phyloP scores from a whole-genome alignment of 371 early-diverging fungal species.

The Batkoa obscura region DNA sequence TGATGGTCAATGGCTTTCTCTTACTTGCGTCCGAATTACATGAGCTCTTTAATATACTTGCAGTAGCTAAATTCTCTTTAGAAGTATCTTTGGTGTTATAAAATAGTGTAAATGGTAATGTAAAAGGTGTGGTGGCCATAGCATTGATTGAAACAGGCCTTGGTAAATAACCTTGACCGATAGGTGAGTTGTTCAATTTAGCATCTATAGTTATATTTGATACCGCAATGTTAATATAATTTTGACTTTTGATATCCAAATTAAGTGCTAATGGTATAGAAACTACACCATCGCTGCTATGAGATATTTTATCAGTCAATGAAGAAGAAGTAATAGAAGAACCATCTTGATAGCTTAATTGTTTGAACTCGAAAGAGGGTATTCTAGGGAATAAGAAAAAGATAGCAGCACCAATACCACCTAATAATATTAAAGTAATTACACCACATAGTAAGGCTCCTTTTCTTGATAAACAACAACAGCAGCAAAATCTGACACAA shows the following conservation, averaged over 20 bases:
- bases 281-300: background rate
- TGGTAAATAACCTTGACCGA: background rate
- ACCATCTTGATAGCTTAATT: constrained; percentile 2
- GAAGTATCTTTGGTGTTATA: background rate
- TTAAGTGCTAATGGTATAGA: constrained; percentile 1
- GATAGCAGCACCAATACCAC: background rate
- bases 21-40: constrained; percentile 1
- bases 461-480: background rate
- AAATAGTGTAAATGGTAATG: background rate
- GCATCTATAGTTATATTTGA: background rate
- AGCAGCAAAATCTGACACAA: background rate
- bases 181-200: background rate
- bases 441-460: background rate
- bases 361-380: background rate
- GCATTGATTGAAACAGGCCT: background rate
- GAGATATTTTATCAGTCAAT: background rate
- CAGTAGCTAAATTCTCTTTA: background rate
- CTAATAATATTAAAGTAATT: background rate
- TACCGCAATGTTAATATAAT: constrained; percentile 1
- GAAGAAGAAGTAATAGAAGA: background rate
- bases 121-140: background rate
- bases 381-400: constrained; percentile 3
- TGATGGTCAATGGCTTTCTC: background rate
- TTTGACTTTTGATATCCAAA: background rate
- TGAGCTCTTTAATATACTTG: background rate